These are phyloP conservation scores for Talaromyces atroroseus DNA, from an alignment of 2,329 filamentous ascomycete species.

Conservation along the genomic window DNA sequence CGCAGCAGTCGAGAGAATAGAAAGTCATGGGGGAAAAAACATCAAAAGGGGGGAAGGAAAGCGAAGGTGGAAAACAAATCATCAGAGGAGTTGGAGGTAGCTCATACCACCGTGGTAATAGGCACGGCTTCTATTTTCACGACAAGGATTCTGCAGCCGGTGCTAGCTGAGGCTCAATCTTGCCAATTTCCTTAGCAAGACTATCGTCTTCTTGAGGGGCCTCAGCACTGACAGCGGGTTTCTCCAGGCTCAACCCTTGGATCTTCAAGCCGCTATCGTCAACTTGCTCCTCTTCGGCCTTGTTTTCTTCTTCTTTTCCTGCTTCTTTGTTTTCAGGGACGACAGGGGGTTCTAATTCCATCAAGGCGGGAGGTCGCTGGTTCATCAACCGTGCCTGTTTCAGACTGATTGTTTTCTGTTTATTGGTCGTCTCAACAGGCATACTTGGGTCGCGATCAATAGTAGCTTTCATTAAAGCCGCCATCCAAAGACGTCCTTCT, in stretches of 20 bases:
- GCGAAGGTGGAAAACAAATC: not conserved
- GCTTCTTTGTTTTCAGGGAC: not conserved
- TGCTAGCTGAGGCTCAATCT: slow-evolving; percentile 21
- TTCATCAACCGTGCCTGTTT: slow-evolving; percentile 82
- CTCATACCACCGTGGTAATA: not conserved
- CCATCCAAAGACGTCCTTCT: slow-evolving; percentile 94
- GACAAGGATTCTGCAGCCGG: slow-evolving; percentile 19
- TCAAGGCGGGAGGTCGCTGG: slow-evolving; percentile 82
- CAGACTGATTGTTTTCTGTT: slow-evolving; percentile 92
- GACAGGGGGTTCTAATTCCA: slow-evolving; percentile 47
- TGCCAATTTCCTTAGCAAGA: not conserved
- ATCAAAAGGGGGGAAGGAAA: not conserved
- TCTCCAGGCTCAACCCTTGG: slow-evolving; percentile 28
- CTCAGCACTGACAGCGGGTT: slow-evolving; percentile 18
- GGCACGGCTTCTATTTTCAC: not conserved
- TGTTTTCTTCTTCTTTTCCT: slow-evolving; percentile 21
- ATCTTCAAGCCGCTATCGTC: slow-evolving; percentile 30
- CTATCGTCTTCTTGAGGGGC: slow-evolving; percentile 15
- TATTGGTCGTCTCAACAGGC: slow-evolving; percentile 83
- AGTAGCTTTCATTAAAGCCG: slow-evolving; percentile 95
- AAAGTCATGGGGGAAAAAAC: not conserved
- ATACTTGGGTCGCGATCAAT: slow-evolving; percentile 81
- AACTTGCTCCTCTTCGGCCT: slow-evolving; percentile 18
- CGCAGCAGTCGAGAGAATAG: slow-evolving; percentile 1
- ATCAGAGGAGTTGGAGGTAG: not conserved